Base-by-base conservation (phyloP, 495 filamentous ascomycete species). In the Xeromyces bisporus region DNA sequence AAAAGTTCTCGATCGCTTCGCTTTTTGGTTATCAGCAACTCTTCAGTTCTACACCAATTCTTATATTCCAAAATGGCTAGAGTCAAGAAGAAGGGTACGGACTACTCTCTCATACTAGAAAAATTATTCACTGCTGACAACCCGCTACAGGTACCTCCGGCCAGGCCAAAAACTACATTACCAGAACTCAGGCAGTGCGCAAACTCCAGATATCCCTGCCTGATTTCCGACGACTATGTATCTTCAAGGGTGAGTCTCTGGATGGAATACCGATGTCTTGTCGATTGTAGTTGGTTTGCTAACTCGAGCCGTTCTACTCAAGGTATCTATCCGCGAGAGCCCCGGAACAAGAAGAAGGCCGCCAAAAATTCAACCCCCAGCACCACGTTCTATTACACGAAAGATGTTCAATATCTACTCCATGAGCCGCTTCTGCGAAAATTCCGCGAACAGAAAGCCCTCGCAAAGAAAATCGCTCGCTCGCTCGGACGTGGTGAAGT, bases 311-410 rank as follows among this genome's bases (percentile, higher is more conserved):
- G 6, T 8, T 14, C 26, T 24, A 7, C 10, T 16, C 33, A 33
- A 77, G 73, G 89, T 43, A 96, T 97, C 38, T 96, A 94, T 55
- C 89, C 89, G 36, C 75, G 89, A 50, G 91, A 97, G 62, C 89
- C 89, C 23, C 69, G 89, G 33, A 92, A 75, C 53, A 92, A 84
- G 69, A 94, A 89, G 64, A 93, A 93, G 67, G 89, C 76, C 26
- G 81, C 81, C 44, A 94, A 92, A 56, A 79, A 80, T 32, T 71
- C 81, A 26, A 94, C 80, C 2, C 71, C 77, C 23, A 79, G 75
- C 26, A 96, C 89, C 10, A 96, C 91, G 35, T 97, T 93, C 62
- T 97, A 97, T 69, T 97, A 97, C 63, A 81, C 86, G 44, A 92
- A 89, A 64, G 89, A 97, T 50, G 93, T 97, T 46, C 85, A 93